These are phyloP conservation scores for Kwoniella pini DNA, from an alignment of 768 basidiomycete species.

Conservation along the genomic window DNA sequence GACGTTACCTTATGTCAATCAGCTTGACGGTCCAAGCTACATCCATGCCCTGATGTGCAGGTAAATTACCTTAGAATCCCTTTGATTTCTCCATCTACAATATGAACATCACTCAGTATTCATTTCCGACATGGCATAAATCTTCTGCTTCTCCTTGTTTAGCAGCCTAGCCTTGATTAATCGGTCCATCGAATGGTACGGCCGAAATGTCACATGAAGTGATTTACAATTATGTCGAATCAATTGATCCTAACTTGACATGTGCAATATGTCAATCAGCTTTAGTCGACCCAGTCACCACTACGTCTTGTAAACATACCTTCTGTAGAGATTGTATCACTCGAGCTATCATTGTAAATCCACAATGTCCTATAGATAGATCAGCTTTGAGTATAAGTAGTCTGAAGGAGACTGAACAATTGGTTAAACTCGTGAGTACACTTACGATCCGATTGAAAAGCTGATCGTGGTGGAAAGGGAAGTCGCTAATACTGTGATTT, in stretches of 20 bases:
- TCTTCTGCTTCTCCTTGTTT: no score
- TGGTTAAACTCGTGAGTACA: conserved; percentile 37
- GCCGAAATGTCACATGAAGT: conserved; percentile 26
- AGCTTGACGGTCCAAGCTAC: no score
- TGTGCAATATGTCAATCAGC: conserved; percentile 49
- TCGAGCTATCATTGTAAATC: conserved; percentile 67
- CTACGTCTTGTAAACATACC: conserved; percentile 75
- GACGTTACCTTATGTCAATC: no score
- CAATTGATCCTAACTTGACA: conserved; percentile 43
- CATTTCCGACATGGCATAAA: no score
- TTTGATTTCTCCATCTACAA: no score
- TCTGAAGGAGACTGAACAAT: conserved; percentile 35
- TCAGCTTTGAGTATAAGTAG: conserved; percentile 60
- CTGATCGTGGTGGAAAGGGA: no score
- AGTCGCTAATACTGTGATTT: background rate
- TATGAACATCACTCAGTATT: no score
- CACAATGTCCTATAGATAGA: conserved; percentile 82
- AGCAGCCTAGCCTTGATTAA: no score
- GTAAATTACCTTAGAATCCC: no score
- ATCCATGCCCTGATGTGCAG: no score
- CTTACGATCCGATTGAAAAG: no score
- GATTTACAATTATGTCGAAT: conserved; percentile 45
- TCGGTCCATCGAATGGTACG: no score
- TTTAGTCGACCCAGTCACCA: conserved; percentile 70
- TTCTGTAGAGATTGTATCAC: conserved; percentile 81